Evolutionary conservation across 1,284 basidiomycete species (phyloP).

Genomic region (Jaminaea rosea): DNA sequence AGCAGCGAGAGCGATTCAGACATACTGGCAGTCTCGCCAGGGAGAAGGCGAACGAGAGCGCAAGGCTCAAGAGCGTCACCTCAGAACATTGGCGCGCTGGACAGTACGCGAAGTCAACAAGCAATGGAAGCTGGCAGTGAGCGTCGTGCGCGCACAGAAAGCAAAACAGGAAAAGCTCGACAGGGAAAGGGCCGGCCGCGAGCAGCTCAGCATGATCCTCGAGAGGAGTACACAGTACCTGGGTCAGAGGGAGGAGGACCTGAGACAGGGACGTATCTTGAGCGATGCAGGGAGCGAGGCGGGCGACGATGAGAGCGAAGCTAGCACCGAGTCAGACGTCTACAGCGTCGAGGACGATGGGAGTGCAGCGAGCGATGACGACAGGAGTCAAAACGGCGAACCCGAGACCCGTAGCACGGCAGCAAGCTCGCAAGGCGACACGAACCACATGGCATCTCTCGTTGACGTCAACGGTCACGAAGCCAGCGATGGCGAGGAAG

Average conservation of each 20-base stretch:
- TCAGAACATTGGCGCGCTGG: constrained; percentile 62
- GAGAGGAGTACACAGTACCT: constrained; percentile 80
- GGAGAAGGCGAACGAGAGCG: constrained; percentile 58
- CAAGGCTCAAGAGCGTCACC: constrained; percentile 60
- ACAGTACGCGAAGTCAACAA: constrained; percentile 63
- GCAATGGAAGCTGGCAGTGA: constrained; percentile 83
- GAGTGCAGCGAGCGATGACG: background rate
- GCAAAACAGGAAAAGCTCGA: constrained; percentile 57
- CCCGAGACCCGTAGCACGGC: no score
- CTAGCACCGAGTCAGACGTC: background rate
- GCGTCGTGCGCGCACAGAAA: constrained; percentile 67
- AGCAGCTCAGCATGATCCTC: constrained; percentile 81
- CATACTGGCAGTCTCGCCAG: constrained; percentile 67
- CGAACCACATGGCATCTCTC: background rate
- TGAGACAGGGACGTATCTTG: constrained; percentile 24
- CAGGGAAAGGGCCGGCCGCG: constrained; percentile 62
- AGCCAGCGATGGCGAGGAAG: no score
- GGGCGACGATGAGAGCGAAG: constrained; percentile 17
- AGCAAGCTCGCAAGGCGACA: background rate
- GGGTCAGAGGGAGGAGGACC: constrained; percentile 56
- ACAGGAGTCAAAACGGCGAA: no score
- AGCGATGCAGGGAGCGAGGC: constrained; percentile 22
- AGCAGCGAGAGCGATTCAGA: constrained; percentile 62
- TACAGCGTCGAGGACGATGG: constrained; percentile 1
- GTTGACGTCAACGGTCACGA: background rate